Evolutionary conservation across 2,329 filamentous ascomycete genomes (phyloP).

Genomic region (Monosporascus sp.): DNA sequence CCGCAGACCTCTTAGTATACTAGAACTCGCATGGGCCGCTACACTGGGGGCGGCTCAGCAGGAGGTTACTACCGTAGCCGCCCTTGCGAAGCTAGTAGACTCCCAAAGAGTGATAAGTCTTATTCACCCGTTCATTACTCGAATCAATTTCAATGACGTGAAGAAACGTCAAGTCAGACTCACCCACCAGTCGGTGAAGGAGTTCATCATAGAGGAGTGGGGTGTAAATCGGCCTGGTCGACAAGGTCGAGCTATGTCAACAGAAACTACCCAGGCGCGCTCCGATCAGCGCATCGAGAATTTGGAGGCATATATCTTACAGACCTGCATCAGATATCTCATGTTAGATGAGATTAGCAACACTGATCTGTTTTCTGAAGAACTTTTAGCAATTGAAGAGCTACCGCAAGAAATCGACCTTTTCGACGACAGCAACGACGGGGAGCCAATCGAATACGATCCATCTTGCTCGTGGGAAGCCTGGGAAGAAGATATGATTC

Average conservation of each 20-base stretch:
- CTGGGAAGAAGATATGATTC: conserved; percentile 19
- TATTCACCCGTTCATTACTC: too few species aligned
- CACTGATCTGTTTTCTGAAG: conserved; percentile 22
- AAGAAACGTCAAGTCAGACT: too few species aligned
- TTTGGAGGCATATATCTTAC: conserved; percentile 17
- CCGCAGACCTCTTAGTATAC: conserved; percentile 24
- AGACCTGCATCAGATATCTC: conserved; percentile 24
- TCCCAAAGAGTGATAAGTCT: too few species aligned
- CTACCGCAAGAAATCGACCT: conserved; percentile 18
- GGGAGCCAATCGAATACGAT: too few species aligned
- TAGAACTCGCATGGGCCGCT: conserved; percentile 25
- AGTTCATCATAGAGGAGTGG: too few species aligned
- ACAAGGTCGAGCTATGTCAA: conserved; percentile 14
- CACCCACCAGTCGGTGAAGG: too few species aligned
- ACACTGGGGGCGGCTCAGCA: conserved; percentile 9
- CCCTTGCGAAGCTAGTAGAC: too few species aligned
- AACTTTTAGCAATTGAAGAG: conserved; percentile 14
- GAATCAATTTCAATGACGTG: too few species aligned
- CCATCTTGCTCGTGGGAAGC: too few species aligned
- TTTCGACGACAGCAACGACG: conserved; percentile 11
- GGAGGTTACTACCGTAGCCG: conserved; percentile 16
- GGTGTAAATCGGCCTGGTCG: too few species aligned
- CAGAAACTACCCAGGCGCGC: conserved; percentile 19
- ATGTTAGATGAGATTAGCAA: conserved; percentile 22
- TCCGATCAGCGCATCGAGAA: conserved; percentile 11